Evolutionary conservation across 2,329 filamentous ascomycete species (phyloP).

Genomic region (Calonectria henricotiae): DNA sequence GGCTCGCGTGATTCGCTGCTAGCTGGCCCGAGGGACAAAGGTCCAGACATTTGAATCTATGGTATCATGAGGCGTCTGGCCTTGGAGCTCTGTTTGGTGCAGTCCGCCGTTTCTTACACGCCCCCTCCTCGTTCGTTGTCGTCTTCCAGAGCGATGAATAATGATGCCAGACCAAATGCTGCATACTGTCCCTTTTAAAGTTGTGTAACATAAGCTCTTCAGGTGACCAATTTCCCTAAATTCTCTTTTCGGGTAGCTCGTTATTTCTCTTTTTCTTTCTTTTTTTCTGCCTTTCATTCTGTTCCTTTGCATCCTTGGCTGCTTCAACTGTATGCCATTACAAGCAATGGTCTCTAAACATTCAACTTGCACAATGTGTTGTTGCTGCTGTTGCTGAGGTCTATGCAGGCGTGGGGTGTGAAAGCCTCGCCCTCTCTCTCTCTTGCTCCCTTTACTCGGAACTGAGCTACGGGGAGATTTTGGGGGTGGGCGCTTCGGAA

Average conservation of each 20-base stretch:
- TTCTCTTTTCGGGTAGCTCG: background rate
- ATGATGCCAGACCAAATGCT: background rate
- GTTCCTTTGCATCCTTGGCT: background rate
- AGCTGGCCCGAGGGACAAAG: constrained; percentile 12
- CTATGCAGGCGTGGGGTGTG: background rate
- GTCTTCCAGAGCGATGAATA: background rate
- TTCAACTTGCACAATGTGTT: too few relatives aligned
- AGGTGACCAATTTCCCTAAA: background rate
- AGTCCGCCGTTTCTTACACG: constrained; percentile 8
- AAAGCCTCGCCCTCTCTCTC: background rate
- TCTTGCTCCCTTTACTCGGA: constrained; percentile 26
- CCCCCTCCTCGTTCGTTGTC: constrained; percentile 1
- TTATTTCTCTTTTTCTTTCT: background rate
- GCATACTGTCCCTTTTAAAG: constrained; percentile 12
- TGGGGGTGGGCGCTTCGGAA: constrained; percentile 29
- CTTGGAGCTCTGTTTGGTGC: constrained; percentile 20
- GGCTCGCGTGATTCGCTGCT: constrained; percentile 18
- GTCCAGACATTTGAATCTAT: constrained; percentile 27
- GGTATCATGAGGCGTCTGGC: constrained; percentile 38
- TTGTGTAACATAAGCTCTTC: constrained; percentile 24
- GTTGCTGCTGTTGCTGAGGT: too few relatives aligned
- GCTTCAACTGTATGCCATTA: too few relatives aligned
- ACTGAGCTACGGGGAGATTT: constrained; percentile 29
- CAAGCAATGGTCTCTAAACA: too few relatives aligned
- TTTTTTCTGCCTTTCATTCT: background rate